These are phyloP conservation scores for Neoscytalidium dimidiatum DNA, from an alignment of 2,329 filamentous ascomycete genomes.

Conservation along the genomic window DNA sequence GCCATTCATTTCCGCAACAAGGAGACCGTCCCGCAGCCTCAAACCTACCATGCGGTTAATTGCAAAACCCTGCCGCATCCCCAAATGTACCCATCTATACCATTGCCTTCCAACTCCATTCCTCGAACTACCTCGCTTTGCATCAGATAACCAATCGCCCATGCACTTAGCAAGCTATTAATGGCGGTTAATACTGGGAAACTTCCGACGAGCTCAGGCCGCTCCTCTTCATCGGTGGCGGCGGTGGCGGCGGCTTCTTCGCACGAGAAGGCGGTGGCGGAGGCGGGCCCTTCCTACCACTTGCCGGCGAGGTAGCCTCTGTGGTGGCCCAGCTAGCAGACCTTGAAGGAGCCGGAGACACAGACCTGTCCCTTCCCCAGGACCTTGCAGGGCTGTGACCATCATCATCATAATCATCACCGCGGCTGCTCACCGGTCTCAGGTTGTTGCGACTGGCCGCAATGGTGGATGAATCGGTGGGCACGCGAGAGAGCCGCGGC, in stretches of 20 bases:
- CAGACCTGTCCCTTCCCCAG: slow-evolving; percentile 44
- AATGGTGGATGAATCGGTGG: slow-evolving; percentile 57
- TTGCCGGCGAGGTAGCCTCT: slow-evolving; percentile 25
- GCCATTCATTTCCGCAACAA: neutral
- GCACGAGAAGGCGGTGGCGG: slow-evolving; percentile 63
- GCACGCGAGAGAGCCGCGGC: slow-evolving; percentile 52
- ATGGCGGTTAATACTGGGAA: neutral
- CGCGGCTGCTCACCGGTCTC: slow-evolving; percentile 41
- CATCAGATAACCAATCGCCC: neutral
- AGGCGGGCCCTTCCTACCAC: slow-evolving; percentile 50
- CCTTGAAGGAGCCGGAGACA: slow-evolving; percentile 57
- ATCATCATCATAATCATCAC: slow-evolving; percentile 37
- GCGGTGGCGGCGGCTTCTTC: slow-evolving; percentile 67
- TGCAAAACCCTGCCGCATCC: neutral
- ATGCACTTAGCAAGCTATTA: neutral
- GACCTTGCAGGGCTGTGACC: slow-evolving; percentile 29
- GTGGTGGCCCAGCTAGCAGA: slow-evolving; percentile 48
- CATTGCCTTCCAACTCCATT: neutral
- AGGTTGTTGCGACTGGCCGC: slow-evolving; percentile 51
- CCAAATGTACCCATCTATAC: neutral
- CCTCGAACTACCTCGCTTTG: neutral
- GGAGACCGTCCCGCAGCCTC: slow-evolving; percentile 14
- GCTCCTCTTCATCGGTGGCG: slow-evolving; percentile 64
- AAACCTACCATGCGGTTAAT: neutral
- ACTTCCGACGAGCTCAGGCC: slow-evolving; percentile 39